Evolutionary conservation across 176 grass and related monocot genomes (phyloP).

Genomic region (Poa pratensis): DNA sequence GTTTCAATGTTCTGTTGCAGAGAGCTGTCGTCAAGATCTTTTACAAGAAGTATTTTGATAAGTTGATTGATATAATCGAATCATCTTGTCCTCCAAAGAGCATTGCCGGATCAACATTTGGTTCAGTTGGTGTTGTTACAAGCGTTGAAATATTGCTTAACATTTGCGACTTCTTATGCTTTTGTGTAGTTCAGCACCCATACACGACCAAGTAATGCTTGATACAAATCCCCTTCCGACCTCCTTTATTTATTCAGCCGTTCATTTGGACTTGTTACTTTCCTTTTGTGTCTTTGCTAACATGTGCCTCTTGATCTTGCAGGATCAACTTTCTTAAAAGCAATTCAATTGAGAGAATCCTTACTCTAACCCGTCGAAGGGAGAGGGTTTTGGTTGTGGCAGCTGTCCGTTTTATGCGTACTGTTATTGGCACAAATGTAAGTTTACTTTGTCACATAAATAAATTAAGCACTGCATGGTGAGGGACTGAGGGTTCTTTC

Average conservation of each 20-base stretch:
- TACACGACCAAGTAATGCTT: constrained; percentile 75
- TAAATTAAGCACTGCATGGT: constrained; percentile 20
- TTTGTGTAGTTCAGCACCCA: constrained; percentile 75
- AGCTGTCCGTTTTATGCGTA: constrained; percentile 77
- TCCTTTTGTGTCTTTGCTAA: constrained; percentile 42
- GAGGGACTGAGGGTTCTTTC: constrained; percentile 28
- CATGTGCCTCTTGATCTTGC: constrained; percentile 35
- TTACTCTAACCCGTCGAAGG: constrained; percentile 70
- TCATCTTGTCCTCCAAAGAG: constrained; percentile 56
- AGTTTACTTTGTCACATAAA: constrained; percentile 41
- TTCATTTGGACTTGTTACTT: constrained; percentile 34
- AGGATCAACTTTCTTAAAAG: constrained; percentile 65
- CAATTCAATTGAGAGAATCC: constrained; percentile 82
- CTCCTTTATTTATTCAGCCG: constrained; percentile 26
- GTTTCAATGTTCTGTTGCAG: constrained; percentile 55
- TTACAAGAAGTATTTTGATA: constrained; percentile 73
- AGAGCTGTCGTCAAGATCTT: constrained; percentile 64
- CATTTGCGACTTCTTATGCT: constrained; percentile 85
- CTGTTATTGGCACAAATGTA: constrained; percentile 77
- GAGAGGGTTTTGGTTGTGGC: constrained; percentile 78
- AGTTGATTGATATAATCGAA: constrained; percentile 74
- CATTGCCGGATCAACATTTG: constrained; percentile 31
- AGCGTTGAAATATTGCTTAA: constrained; percentile 72
- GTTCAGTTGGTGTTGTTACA: constrained; percentile 44
- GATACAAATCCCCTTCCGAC: constrained; percentile 8